Percentiles rank a stretch among this genome's conserved stretches.
These are phyloP conservation scores for Macadamia integrifolia DNA, from an alignment of 164 flowering plant species.

Conservation along the genomic window DNA sequence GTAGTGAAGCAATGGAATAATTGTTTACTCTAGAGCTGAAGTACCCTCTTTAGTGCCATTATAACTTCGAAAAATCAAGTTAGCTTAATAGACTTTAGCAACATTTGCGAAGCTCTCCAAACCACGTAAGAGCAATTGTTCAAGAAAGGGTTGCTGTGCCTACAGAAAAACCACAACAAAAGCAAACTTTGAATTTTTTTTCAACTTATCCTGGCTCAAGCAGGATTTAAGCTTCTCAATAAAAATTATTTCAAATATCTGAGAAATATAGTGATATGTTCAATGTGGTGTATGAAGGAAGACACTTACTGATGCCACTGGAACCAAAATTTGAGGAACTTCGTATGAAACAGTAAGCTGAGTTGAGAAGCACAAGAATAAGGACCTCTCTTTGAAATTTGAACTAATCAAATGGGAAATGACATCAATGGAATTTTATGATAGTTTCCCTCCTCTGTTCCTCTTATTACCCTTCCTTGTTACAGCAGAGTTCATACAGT, in stretches of 20 bases:
- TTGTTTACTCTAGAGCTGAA: not conserved
- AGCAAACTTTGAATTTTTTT: not conserved
- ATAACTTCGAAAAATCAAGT: conserved; percentile 7
- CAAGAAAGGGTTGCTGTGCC: conserved; percentile 76
- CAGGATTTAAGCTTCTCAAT: no score
- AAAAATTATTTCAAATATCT: not conserved
- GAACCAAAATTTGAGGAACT: conserved; percentile 64
- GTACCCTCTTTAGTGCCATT: not conserved
- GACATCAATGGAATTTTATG: not conserved
- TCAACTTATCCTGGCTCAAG: not conserved
- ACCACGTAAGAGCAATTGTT: conserved; percentile 58
- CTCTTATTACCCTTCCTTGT: not conserved
- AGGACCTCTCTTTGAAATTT: not conserved
- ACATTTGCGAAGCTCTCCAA: conserved; percentile 57
- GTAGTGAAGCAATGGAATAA: not conserved
- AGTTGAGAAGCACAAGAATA: conserved; percentile 15
- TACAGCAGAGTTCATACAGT: not conserved
- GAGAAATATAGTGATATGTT: not conserved
- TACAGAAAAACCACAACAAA: conserved; percentile 21
- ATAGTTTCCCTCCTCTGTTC: no score
- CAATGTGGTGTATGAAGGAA: not conserved
- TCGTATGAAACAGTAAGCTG: conserved; percentile 96
- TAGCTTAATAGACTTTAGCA: conserved; percentile 37
- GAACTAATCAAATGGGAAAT: not conserved
- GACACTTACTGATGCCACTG: conserved; percentile 78